Percentiles rank a stretch among this genome's conserved stretches.
These are phyloP conservation scores for Xenoacremonium recifei DNA, from an alignment of 2,329 filamentous ascomycete species.

Conservation along the genomic window DNA sequence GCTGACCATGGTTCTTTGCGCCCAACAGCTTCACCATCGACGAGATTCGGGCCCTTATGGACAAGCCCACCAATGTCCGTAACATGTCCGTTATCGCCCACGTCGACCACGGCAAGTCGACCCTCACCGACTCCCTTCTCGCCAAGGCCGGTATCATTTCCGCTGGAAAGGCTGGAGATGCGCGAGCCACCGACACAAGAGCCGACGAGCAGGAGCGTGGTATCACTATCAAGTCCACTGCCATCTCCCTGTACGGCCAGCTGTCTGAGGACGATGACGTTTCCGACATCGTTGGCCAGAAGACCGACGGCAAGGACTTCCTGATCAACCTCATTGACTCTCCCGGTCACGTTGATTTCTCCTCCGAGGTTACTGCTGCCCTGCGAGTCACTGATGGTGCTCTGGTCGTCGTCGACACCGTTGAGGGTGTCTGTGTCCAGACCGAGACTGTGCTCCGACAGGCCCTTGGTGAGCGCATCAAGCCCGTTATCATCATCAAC, in stretches of 20 bases:
- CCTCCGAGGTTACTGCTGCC: conserved; percentile 97
- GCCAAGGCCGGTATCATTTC: conserved; percentile 99
- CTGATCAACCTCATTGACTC: conserved; percentile 99
- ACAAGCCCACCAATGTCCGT: conserved; percentile 74
- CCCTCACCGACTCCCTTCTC: conserved; percentile 97
- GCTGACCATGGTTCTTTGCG: conserved; percentile 48
- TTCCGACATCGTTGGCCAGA: conserved; percentile 88
- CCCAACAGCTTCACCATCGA: conserved; percentile 91
- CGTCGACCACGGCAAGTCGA: conserved; percentile 99
- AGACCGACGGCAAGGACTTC: conserved; percentile 92
- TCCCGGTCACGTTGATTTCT: conserved; percentile 99
- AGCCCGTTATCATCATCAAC: conserved; percentile 99
- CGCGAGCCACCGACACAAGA: conserved; percentile 95
- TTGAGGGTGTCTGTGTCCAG: conserved; percentile 99
- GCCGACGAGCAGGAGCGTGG: conserved; percentile 98
- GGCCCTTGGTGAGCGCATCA: conserved; percentile 99
- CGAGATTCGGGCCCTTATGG: conserved; percentile 78
- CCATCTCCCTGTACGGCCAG: conserved; percentile 94
- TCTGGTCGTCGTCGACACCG: conserved; percentile 98
- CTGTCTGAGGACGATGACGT: conserved; percentile 80
- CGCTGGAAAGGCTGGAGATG: conserved; percentile 92
- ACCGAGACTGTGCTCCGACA: conserved; percentile 99
- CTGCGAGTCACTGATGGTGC: conserved; percentile 99
- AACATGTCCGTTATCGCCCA: conserved; percentile 99
- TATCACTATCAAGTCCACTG: conserved; percentile 99